Base-by-base conservation (phyloP, 2,329 filamentous ascomycete species). In the Chaetomium globosum region DNA sequence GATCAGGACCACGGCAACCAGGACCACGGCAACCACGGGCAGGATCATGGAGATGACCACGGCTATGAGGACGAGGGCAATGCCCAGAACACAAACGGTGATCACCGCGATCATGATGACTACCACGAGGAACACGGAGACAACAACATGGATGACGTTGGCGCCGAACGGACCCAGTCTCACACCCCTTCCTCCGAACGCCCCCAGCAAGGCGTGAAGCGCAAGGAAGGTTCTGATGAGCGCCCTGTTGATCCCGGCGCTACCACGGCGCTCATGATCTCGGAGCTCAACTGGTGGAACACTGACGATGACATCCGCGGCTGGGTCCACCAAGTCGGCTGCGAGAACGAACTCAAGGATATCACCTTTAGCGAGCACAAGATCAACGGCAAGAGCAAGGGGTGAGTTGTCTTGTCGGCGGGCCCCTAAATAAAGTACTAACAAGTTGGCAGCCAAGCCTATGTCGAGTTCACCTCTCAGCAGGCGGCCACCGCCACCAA, bases 311-410 rank as follows among this genome's bases (percentile, higher is more conserved):
- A 98, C 72, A 87, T 99, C 64, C 90, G 95, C 61, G 91, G 90
- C 59, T 97, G 93, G 91, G 83, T 90, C 28, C 87, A 88, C 70
- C 85, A 91, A 69, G 91, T 90, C n/a, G 86, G 85, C 2, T 91
- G 87, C 71, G 95, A 98, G 76, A 85, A 89, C 54, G 92, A 97
- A 73, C 80, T 98, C 21, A 93, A 91, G 73, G 95, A 98, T 67
- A 87, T 99, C 59, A 97, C 93, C 0, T 99, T 98, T 77, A 97
- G 92, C 73, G 95, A 99, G 77, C 95, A 98, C 79, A 99, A 99
- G 76, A 93, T 98, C 56, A 99, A 99, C 71, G 95, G 95, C 71
- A 99, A 99, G 80, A 97, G 92, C 79, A 97, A 98, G 81, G 94
- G 95, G 93, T 96, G 83, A 69, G 87, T 78, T 30, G 13, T 43